Evolutionary conservation across 2,329 filamentous ascomycete species (phyloP).

Genomic region (Pezicula carpinea): DNA sequence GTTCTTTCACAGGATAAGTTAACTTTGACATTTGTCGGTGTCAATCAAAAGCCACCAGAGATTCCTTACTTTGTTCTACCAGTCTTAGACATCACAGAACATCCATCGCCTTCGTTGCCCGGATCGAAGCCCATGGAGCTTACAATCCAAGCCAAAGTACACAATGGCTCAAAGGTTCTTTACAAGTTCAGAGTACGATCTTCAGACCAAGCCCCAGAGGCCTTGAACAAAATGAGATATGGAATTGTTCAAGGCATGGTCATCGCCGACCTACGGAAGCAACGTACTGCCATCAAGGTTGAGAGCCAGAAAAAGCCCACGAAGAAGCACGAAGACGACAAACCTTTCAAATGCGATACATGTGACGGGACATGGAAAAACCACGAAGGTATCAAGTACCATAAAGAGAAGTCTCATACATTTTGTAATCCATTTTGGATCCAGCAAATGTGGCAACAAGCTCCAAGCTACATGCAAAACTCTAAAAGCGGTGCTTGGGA

Average conservation of each 20-base stretch:
- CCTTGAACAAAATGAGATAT: slow-evolving; percentile 21
- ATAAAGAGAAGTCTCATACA: slow-evolving; percentile 24
- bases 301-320: slow-evolving; percentile 11
- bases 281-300: slow-evolving; percentile 8
- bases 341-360: slow-evolving; percentile 25
- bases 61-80: slow-evolving; percentile 12
- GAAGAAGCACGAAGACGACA: slow-evolving; percentile 10
- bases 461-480: slow-evolving; percentile 1
- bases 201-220: slow-evolving; percentile 8
- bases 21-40: slow-evolving; percentile 16
- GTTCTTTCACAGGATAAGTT: slow-evolving; percentile 20
- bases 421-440: slow-evolving; percentile 27
- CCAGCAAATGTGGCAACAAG: not conserved
- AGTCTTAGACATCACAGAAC: slow-evolving; percentile 16
- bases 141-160: slow-evolving; percentile 13
- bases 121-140: slow-evolving; percentile 28
- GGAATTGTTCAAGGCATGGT: slow-evolving; percentile 22
- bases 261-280: slow-evolving; percentile 8
- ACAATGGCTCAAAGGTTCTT: slow-evolving; percentile 6
- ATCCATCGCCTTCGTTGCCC: slow-evolving; percentile 20
- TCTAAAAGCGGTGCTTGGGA: slow-evolving; percentile 3
- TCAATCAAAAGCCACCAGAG: slow-evolving; percentile 8
- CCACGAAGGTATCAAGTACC: slow-evolving; percentile 28
- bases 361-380: slow-evolving; percentile 28
- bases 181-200: slow-evolving; percentile 22